phyloP scores from a whole-genome alignment of 1,139 yeast genomes.

The Sugiyamaella xylanicola region DNA sequence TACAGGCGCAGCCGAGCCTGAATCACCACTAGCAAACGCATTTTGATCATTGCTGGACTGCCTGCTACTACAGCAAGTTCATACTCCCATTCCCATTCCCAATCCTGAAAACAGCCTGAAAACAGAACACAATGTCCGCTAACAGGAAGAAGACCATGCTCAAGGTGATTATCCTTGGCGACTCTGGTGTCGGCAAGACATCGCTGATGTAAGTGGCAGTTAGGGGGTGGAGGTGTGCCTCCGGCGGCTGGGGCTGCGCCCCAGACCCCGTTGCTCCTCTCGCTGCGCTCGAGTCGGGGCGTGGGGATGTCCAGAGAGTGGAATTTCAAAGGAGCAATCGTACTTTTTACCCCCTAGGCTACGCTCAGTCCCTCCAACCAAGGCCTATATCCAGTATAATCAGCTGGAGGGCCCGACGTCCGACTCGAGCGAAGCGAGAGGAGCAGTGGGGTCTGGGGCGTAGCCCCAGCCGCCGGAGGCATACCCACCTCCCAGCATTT shows the following conservation, averaged over 20 bases:
- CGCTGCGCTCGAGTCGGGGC: not conserved
- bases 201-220: slow-evolving; percentile 61
- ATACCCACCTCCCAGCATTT: not conserved
- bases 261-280: slow-evolving; percentile 1
- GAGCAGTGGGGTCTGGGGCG: slow-evolving; percentile 8
- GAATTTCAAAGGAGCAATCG: too few relatives aligned
- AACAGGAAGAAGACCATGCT: slow-evolving; percentile 85
- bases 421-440: slow-evolving; percentile 2
- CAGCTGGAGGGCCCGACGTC: too few relatives aligned
- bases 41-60: too few relatives aligned
- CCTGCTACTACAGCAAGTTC: too few relatives aligned
- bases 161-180: slow-evolving; percentile 93
- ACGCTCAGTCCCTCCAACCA: too few relatives aligned
- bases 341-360: too few relatives aligned
- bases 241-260: not conserved
- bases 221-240: not conserved
- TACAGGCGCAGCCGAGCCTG: too few relatives aligned
- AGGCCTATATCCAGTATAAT: too few relatives aligned
- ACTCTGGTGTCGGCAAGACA: slow-evolving; percentile 97
- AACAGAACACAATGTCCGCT: slow-evolving; percentile 56
- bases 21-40: too few relatives aligned
- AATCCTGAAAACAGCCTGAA: too few relatives aligned
- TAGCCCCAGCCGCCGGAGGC: slow-evolving; percentile 17
- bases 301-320: too few relatives aligned
- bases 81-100: too few relatives aligned